Percentiles rank a stretch among this genome's conserved stretches.
These are phyloP conservation scores for Sugiyamaella americana DNA, from an alignment of 805 yeast genomes.

Conservation along the genomic window DNA sequence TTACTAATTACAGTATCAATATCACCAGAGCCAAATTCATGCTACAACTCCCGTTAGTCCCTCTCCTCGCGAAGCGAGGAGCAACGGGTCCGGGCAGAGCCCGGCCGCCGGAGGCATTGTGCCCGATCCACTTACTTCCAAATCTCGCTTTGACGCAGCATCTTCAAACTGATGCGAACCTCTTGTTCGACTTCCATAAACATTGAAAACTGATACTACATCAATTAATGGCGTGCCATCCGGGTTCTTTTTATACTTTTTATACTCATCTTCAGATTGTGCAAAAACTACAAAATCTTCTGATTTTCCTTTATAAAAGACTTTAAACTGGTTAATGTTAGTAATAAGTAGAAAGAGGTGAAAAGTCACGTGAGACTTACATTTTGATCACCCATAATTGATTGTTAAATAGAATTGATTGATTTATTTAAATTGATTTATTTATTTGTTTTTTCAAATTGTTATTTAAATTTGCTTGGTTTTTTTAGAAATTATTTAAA, in stretches of 20 bases:
- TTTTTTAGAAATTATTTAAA: too few relatives aligned
- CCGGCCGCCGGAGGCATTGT: too few relatives aligned
- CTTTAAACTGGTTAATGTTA: constrained; percentile 31
- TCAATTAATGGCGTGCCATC: constrained; percentile 52
- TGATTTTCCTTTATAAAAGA: constrained; percentile 52
- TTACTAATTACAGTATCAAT: constrained; percentile 53
- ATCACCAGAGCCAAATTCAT: constrained; percentile 59
- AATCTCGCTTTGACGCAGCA: constrained; percentile 60
- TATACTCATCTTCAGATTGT: constrained; percentile 45
- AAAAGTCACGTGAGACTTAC: too few relatives aligned
- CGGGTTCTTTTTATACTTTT: constrained; percentile 43
- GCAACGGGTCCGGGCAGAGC: too few relatives aligned
- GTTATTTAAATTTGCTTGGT: too few relatives aligned
- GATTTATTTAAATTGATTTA: too few relatives aligned
- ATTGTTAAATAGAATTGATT: too few relatives aligned
- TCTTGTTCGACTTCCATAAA: constrained; percentile 56
- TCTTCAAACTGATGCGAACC: constrained; percentile 70
- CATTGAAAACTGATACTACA: constrained; percentile 56
- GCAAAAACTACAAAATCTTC: constrained; percentile 63
- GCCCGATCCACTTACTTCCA: constrained; percentile 33
- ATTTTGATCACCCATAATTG: too few relatives aligned
- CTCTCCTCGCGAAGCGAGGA: too few relatives aligned
- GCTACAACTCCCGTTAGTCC: too few relatives aligned
- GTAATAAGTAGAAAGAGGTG: too few relatives aligned
- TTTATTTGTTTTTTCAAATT: too few relatives aligned